phyloP scores from a whole-genome alignment of 768 basidiomycete genomes.

The Tricholoma bakamatsutake region DNA sequence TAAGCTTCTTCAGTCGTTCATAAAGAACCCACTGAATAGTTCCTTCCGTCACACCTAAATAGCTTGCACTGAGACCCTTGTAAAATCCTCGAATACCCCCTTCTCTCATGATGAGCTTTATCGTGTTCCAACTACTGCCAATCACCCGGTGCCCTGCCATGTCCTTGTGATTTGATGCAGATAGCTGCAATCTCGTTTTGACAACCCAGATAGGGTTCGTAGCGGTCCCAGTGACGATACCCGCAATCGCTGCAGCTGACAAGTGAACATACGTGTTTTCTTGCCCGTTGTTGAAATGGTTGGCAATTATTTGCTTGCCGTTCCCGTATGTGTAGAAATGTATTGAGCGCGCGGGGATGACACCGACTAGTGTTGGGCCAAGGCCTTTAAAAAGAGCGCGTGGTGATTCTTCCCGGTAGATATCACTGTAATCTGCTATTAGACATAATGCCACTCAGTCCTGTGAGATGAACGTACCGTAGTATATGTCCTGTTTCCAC shows the following conservation, averaged over 20 bases:
- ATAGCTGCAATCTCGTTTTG: conserved; percentile 90
- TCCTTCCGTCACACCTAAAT: conserved; percentile 92
- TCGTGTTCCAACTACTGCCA: conserved; percentile 54
- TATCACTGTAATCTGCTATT: conserved; percentile 47
- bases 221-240: conserved; percentile 78
- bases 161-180: conserved; percentile 21
- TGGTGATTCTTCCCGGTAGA: conserved; percentile 83
- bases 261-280: conserved; percentile 89
- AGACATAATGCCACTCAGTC: not conserved
- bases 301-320: conserved; percentile 87
- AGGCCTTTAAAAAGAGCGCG: conserved; percentile 92
- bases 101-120: conserved; percentile 67
- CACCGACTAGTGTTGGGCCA: conserved; percentile 91
- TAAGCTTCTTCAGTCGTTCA: conserved; percentile 80
- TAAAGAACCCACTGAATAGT: conserved; percentile 98
- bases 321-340: conserved; percentile 98
- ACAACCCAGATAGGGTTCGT: conserved; percentile 99
- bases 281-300: conserved; percentile 67
- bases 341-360: conserved; percentile 92
- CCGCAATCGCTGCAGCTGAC: conserved; percentile 77
- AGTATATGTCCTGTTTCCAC: conserved; percentile 92
- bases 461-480: conserved; percentile 38
- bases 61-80: conserved; percentile 91
- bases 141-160: conserved; percentile 23
- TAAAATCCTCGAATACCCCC: conserved; percentile 90